Percentiles rank a stretch among this genome's conserved stretches.
Evolutionary conservation across 2,329 filamentous ascomycete genomes (phyloP).

Genomic region (Corinectria fuckeliana): DNA sequence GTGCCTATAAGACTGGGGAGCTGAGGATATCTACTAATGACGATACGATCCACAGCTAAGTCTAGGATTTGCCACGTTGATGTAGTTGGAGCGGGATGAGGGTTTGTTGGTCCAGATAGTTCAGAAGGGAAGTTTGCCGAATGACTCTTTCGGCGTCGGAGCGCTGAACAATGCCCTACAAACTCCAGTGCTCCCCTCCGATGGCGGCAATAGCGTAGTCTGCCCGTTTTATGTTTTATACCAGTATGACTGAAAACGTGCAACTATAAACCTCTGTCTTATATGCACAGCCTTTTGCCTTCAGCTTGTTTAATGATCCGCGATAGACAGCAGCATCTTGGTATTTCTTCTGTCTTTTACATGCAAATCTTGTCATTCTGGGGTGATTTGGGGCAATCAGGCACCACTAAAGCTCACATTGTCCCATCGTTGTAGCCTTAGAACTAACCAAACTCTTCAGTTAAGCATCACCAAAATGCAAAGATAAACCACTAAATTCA

Average conservation of each 20-base stretch:
- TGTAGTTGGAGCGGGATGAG: not conserved
- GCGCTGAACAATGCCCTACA: conserved; percentile 29
- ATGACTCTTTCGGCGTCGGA: conserved; percentile 34
- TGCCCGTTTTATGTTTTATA: no score
- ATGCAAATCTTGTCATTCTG: not conserved
- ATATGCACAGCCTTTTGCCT: not conserved
- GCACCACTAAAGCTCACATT: not conserved
- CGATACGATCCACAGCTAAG: conserved; percentile 19
- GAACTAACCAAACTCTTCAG: no score
- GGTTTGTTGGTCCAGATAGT: conserved; percentile 1
- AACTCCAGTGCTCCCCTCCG: conserved; percentile 7
- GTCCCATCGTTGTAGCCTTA: no score
- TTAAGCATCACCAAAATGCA: no score
- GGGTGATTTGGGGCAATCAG: not conserved
- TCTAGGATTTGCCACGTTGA: conserved; percentile 9
- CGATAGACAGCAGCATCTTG: not conserved
- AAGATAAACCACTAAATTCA: no score
- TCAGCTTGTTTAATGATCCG: not conserved
- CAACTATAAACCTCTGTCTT: not conserved
- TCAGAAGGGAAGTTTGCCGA: conserved; percentile 12
- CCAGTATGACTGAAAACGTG: not conserved
- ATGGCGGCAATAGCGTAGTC: conserved; percentile 1
- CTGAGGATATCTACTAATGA: conserved; percentile 12
- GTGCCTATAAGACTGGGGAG: conserved; percentile 8
- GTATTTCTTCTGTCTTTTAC: not conserved